Conservation (phyloP, 2,329 filamentous ascomycete species). For the Xylariales sp. region DNA sequence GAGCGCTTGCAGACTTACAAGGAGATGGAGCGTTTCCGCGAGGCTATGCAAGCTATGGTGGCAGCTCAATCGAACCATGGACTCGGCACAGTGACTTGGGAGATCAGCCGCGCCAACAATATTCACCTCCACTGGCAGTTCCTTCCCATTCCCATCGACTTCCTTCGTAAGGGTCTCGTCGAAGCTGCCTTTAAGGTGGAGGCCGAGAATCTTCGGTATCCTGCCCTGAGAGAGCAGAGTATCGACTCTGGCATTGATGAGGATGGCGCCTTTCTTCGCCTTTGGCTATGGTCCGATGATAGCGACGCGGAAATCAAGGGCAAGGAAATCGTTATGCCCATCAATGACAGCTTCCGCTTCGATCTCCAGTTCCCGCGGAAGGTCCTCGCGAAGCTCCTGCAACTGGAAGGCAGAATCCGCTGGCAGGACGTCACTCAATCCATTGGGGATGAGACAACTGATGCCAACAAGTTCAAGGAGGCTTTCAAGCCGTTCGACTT, state of each 20-base stretch:
- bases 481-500: slow-evolving; percentile 89
- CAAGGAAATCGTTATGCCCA: slow-evolving; percentile 67
- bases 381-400: slow-evolving; percentile 83
- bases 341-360: slow-evolving; percentile 70
- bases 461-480: slow-evolving; percentile 73
- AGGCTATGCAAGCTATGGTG: slow-evolving; percentile 76
- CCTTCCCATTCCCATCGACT: slow-evolving; percentile 65
- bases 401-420: slow-evolving; percentile 69
- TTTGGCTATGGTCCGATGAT: slow-evolving; percentile 71
- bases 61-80: slow-evolving; percentile 45
- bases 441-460: slow-evolving; percentile 70
- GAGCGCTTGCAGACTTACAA: slow-evolving; percentile 51
- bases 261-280: slow-evolving; percentile 67
- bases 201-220: slow-evolving; percentile 66
- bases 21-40: slow-evolving; percentile 82
- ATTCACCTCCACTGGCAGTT: slow-evolving; percentile 95
- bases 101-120: slow-evolving; percentile 76
- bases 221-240: slow-evolving; percentile 43
- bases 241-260: slow-evolving; percentile 47
- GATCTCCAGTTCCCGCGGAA: slow-evolving; percentile 86
- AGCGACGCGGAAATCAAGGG: slow-evolving; percentile 53
- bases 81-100: slow-evolving; percentile 84
- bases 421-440: slow-evolving; percentile 84
- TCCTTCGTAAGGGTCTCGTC: slow-evolving; percentile 69
- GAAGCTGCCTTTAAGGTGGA: slow-evolving; percentile 87